Evolutionary conservation across 306 rosid species (phyloP).

Genomic region (Trifolium fragiferum): DNA sequence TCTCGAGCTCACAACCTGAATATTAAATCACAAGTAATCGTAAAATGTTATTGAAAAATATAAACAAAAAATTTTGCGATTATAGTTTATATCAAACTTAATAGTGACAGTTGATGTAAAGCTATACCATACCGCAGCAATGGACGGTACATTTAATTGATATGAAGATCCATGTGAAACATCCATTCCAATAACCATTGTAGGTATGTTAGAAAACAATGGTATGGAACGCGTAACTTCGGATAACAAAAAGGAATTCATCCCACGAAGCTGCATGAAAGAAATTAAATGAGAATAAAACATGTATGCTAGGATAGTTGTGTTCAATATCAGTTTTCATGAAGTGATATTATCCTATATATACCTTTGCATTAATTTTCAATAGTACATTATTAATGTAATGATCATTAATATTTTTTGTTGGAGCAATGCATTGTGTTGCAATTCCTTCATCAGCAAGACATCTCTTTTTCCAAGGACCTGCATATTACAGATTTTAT

Average conservation of each 20-base stretch:
- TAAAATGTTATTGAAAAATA: background rate
- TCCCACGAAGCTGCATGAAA: conserved; percentile 52
- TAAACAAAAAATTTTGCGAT: background rate
- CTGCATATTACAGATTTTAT: conserved; percentile 26
- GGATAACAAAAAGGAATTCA: conserved; percentile 43
- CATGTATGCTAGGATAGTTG: background rate
- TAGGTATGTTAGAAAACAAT: conserved; percentile 42
- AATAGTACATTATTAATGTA: conserved; percentile 55
- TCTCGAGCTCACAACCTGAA: conserved; percentile 56
- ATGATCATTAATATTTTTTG: conserved; percentile 45
- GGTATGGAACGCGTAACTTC: conserved; percentile 43
- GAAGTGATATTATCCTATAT: background rate
- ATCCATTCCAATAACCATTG: conserved; percentile 61
- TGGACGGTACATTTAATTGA: conserved; percentile 45
- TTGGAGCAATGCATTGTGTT: conserved; percentile 57
- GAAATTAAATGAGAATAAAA: conserved; percentile 10
- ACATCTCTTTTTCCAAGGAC: conserved; percentile 58
- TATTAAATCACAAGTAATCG: background rate
- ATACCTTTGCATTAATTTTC: conserved; percentile 63
- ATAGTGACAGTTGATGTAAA: background rate
- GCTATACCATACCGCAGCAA: conserved; percentile 55
- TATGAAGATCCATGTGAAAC: conserved; percentile 65
- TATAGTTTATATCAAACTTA: background rate
- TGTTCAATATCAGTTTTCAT: background rate
- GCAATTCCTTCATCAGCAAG: conserved; percentile 45